Evolutionary conservation across 495 filamentous ascomycete genomes (phyloP), one percentile per base, ranked within the genome.

Genomic region (Aspergillus homomorphus): DNA sequence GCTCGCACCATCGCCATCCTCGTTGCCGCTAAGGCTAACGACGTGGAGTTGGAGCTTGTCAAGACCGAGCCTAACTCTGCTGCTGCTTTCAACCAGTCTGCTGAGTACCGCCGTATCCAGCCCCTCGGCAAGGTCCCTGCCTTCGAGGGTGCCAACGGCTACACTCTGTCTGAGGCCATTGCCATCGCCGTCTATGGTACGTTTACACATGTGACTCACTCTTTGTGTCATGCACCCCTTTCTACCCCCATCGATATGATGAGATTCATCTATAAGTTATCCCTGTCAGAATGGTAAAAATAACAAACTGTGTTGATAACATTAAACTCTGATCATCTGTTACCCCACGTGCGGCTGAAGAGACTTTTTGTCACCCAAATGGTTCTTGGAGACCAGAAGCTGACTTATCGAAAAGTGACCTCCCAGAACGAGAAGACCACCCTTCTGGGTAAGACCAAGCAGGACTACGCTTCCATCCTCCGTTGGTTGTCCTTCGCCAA

Each of bases 381-480:
- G 23, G n/a, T 56, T 60, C 14, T 51, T 56, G 33, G 19, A 28
- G 45, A 41, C 18, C 22, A n/a, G 4, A 61, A 56, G 63, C 67
- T 71, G 63, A 73, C 67, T 62, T 60, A 66, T 64, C 51, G 30
- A 63, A 58, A 71, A 98, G 94, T 99, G 69, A 91, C 94, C 71
- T 96, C 94, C 66, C 94, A 99, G 81, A 98, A 99, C 76, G 94
- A 98, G 87, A 98, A 97, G 86, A 99, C 95, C 62, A 92, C 91
- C 62, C 90, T 99, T 52, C 83, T 99, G 60, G 94, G 94, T 69
- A 97, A 97, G 86, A 98, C 92, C 79, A 99, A 99, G 88, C 92
- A 98, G 80, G 94, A 99, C 83, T 93, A 93, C 77, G 94, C 94
- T 67, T 92, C 93, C 64, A 98, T 99, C 79, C 82, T 99, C 72